These are phyloP conservation scores for Pterocarpus macrocarpus DNA, from an alignment of 306 rosid species.

Conservation along the genomic window DNA sequence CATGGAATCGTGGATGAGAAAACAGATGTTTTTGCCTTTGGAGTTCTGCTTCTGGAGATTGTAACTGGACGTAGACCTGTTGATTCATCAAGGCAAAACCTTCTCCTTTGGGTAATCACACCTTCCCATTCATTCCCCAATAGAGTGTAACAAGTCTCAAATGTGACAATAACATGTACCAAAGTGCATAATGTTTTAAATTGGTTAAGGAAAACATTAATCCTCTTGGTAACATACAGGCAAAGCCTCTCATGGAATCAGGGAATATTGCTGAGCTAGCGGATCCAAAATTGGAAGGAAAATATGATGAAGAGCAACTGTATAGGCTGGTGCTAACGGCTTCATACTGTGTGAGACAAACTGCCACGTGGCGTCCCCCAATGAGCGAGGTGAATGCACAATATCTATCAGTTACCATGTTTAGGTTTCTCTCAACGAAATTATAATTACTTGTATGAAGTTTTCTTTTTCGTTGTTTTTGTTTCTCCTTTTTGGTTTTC, in stretches of 20 bases:
- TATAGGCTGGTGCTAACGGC: constrained; percentile 73
- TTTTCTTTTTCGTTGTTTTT: background rate
- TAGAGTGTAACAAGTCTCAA: background rate
- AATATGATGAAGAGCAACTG: constrained; percentile 71
- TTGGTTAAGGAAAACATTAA: no score
- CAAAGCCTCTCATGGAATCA: constrained; percentile 83
- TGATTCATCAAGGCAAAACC: constrained; percentile 86
- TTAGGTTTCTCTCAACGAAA: constrained; percentile 3
- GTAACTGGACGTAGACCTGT: constrained; percentile 89
- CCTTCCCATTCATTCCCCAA: background rate
- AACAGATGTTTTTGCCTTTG: constrained; percentile 85
- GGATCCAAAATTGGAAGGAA: constrained; percentile 76
- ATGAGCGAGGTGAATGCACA: constrained; percentile 74
- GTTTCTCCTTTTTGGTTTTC: background rate
- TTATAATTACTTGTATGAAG: background rate
- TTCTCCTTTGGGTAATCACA: constrained; percentile 81
- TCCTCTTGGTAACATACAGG: constrained; percentile 50
- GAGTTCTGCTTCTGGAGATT: constrained; percentile 88
- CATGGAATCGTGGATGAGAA: constrained; percentile 96
- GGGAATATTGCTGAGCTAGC: constrained; percentile 75
- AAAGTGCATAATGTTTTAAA: no score
- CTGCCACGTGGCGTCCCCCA: constrained; percentile 77
- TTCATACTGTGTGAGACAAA: constrained; percentile 85
- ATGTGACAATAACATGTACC: no score
- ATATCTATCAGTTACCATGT: background rate